Evolutionary conservation across 148 eudicot species (phyloP).

Genomic region (Camellia lanceoleosa): DNA sequence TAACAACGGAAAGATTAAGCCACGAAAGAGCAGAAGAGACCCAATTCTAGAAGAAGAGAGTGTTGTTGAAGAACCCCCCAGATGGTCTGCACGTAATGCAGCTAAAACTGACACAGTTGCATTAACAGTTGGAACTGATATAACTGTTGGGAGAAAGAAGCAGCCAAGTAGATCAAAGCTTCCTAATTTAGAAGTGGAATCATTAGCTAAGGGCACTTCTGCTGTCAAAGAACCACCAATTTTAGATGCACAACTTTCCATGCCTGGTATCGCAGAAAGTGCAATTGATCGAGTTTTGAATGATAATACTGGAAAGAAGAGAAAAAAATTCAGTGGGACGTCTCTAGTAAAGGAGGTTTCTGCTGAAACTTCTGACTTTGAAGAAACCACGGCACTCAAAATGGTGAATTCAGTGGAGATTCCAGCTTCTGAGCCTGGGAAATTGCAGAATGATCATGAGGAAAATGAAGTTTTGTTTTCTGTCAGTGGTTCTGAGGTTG

Average conservation of each 20-base stretch:
- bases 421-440: not conserved
- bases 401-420: not conserved
- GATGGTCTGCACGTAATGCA: slow-evolving; percentile 11
- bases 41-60: not conserved
- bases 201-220: not conserved
- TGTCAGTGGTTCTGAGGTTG: not conserved
- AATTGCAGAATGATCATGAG: not conserved
- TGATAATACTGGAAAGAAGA: not conserved
- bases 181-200: slow-evolving; percentile 10
- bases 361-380: not conserved
- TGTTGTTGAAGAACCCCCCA: slow-evolving; percentile 11
- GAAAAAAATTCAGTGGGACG: not conserved
- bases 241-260: not conserved
- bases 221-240: not conserved
- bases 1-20: not conserved
- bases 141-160: slow-evolving; percentile 6
- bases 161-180: not conserved
- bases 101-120: not conserved
- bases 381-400: not conserved
- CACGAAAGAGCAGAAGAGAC: not conserved
- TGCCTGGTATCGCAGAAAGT: not conserved
- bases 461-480: not conserved
- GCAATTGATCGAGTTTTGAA: not conserved
- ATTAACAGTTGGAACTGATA: not conserved
- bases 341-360: not conserved